Percentiles rank a stretch among this genome's conserved stretches.
phyloP scores from a whole-genome alignment of 2,329 filamentous ascomycete genomes.

The Emergomyces orientalis region DNA sequence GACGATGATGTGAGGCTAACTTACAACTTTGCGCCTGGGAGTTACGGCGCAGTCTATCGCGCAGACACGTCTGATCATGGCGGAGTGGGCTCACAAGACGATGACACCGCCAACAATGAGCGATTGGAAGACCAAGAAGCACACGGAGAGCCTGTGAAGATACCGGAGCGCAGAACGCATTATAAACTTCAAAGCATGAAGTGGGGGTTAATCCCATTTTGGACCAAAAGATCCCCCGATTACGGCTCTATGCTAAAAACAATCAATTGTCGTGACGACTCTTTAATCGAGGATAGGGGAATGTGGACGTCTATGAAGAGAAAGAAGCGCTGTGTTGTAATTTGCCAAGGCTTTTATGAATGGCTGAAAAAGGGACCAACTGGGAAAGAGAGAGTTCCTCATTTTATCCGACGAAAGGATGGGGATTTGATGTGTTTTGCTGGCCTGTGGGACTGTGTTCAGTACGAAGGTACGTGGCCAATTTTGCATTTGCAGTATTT shows the following conservation, averaged over 20 bases:
- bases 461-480: conserved; percentile 56
- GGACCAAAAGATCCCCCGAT: conserved; percentile 76
- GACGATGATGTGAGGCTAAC: conserved; percentile 64
- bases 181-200: conserved; percentile 91
- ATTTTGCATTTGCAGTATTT: conserved; percentile 1
- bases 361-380: conserved; percentile 71
- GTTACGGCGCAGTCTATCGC: conserved; percentile 75
- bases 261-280: conserved; percentile 93
- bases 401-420: conserved; percentile 75
- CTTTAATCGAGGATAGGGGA: conserved; percentile 61
- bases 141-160: conserved; percentile 13
- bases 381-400: conserved; percentile 70
- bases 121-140: conserved; percentile 16
- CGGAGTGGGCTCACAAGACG: conserved; percentile 31
- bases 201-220: conserved; percentile 91
- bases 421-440: conserved; percentile 80
- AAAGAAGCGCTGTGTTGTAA: conserved; percentile 73
- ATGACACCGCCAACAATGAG: conserved; percentile 18
- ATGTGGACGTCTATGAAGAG: conserved; percentile 93
- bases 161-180: conserved; percentile 34
- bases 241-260: conserved; percentile 72
- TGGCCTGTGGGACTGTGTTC: conserved; percentile 81
- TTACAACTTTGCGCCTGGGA: conserved; percentile 89
- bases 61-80: conserved; percentile 58
- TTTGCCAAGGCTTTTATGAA: conserved; percentile 92